phyloP scores from a whole-genome alignment of 371 early-diverging fungal species.

The Chytridium lagenaria region DNA sequence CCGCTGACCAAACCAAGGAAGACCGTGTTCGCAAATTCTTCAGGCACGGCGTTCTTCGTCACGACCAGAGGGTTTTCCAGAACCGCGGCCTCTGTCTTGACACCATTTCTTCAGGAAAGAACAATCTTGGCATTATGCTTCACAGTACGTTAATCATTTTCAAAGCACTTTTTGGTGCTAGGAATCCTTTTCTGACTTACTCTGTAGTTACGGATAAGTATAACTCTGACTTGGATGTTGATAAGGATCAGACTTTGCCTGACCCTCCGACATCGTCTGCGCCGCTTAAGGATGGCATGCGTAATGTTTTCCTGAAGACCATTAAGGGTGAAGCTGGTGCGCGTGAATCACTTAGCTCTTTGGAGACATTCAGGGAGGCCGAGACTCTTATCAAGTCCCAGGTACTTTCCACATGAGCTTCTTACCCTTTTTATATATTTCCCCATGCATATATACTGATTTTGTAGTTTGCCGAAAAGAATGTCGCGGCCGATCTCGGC shows the following conservation, averaged over 20 bases:
- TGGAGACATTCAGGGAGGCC: slow-evolving; percentile 12
- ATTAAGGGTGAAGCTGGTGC: neutral
- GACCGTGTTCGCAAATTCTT: slow-evolving; percentile 21
- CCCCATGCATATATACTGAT: no score
- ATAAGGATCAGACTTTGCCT: slow-evolving; percentile 21
- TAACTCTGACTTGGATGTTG: slow-evolving; percentile 24
- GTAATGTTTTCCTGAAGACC: neutral
- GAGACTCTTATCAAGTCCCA: slow-evolving; percentile 16
- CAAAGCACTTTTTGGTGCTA: no score
- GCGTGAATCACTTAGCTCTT: neutral
- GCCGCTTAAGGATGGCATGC: neutral
- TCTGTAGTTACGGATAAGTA: slow-evolving; percentile 32
- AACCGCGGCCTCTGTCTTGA: slow-evolving; percentile 25
- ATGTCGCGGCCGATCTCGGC: slow-evolving; percentile 22
- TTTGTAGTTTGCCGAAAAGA: slow-evolving; percentile 35
- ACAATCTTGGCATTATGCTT: slow-evolving; percentile 29
- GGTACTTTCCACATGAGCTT: no score
- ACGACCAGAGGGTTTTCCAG: slow-evolving; percentile 17
- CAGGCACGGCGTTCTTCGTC: slow-evolving; percentile 19
- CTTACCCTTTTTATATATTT: no score
- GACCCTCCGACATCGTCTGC: neutral
- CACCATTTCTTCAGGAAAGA: neutral
- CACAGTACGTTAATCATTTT: slow-evolving; percentile 14
- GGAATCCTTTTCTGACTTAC: no score
- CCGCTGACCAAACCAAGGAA: neutral